Base-by-base conservation (phyloP, 169 alveolate species). In the Cryptosporidium baileyi region DNA sequence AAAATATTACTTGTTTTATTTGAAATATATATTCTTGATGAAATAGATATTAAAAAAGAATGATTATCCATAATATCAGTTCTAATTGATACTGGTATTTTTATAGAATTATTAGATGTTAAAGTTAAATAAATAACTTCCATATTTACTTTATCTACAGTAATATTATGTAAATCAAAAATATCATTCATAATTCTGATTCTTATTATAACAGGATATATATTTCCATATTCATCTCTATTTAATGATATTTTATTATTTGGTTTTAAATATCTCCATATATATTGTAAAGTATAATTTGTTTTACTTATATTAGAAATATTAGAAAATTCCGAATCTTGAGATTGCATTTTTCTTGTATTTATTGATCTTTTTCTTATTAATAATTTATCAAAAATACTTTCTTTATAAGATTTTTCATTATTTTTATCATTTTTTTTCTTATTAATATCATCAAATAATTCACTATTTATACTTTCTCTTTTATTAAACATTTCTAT, bases 191-290 rank as follows among this genome's bases (percentile, higher is more conserved):
- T 9, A 30, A 74, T 36, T 74, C 85, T 26, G 22, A 74, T 74
- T 54, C 85, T 74, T 0, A 74, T 32, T n/a, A 57, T 45, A n/a
- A 74, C 49, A 6, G 85, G 85, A 61, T 74, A 74, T 1, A 60
- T 54, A 26, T 74, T 57, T 19, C 85, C 85, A 28, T 54, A 54
- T n/a, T 51, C 74, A 19, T 57, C 85, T 54, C 61, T 74, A 41
- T 60, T 57, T 17, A 74, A 38, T 7, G 60, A 52, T 15, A 74
- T 74, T 19, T 74, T 74, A 17, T 54, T 24, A 24, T 74, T 54
- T 19, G 85, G 85, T 24, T 74, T 51, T 9, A 74, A 17, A 13
- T 74, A 57, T 32, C 67, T 74, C 85, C 85, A 74, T 3, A 74
- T 67, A 30, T 74, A 74, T n/a, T 54, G 19, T 8, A 74, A n/a